Percentiles rank a stretch among this genome's conserved stretches.
These are phyloP conservation scores for Termitomyces sp. DNA, from an alignment of 768 basidiomycete genomes.

Conservation along the genomic window DNA sequence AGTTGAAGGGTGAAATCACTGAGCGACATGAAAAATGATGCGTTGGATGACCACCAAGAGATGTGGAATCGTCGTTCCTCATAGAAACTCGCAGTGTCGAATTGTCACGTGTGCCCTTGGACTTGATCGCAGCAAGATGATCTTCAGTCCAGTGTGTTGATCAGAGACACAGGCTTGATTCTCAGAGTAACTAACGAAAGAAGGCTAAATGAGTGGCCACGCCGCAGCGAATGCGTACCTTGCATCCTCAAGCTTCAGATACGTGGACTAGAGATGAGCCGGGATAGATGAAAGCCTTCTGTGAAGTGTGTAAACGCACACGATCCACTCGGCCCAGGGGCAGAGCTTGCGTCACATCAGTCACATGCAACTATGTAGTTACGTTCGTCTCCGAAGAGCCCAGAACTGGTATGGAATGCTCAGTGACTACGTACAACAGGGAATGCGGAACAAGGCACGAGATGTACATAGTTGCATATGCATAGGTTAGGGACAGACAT, in stretches of 20 bases:
- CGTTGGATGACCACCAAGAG: neutral
- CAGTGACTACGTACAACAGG: neutral
- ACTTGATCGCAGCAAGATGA: neutral
- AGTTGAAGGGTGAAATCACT: neutral
- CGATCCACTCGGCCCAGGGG: neutral
- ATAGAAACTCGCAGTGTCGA: neutral
- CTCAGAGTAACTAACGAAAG: neutral
- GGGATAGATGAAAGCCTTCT: neutral
- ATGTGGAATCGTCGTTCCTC: neutral
- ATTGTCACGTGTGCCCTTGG: neutral
- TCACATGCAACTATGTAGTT: neutral
- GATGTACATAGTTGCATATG: neutral
- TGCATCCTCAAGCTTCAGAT: neutral
- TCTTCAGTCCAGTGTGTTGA: neutral
- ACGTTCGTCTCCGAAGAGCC: slow-evolving; percentile 1
- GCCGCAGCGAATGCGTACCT: neutral
- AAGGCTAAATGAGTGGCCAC: neutral
- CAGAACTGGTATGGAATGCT: slow-evolving; percentile 1
- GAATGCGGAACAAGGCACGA: neutral
- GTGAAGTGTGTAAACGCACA: neutral
- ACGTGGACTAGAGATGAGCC: neutral
- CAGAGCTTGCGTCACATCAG: neutral
- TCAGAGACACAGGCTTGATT: neutral
- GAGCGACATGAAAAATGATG: neutral
- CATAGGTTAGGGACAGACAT: neutral